phyloP scores from a whole-genome alignment of 345 rosid species.

The Nephelium lappaceum region DNA sequence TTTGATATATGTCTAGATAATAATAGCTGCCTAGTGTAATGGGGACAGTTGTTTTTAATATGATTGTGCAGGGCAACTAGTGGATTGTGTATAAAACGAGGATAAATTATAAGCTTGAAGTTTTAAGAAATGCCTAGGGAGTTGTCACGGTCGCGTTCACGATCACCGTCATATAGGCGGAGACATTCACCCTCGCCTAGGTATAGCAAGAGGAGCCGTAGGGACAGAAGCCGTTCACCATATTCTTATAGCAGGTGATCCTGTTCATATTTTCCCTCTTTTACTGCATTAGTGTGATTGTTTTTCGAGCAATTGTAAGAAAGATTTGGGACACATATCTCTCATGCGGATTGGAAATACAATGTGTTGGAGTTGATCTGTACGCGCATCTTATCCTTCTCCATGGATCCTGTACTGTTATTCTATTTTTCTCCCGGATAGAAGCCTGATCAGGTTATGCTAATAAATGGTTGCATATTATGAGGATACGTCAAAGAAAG shows the following conservation, averaged over 20 bases:
- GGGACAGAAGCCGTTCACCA: conserved; percentile 83
- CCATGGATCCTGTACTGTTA: conserved; percentile 6
- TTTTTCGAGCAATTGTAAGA: conserved; percentile 35
- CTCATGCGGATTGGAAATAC: conserved; percentile 33
- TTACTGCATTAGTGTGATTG: conserved; percentile 19
- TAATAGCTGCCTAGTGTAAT: background rate
- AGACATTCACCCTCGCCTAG: conserved; percentile 79
- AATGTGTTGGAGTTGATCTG: conserved; percentile 33
- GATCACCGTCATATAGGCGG: conserved; percentile 75
- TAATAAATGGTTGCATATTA: background rate
- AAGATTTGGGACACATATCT: conserved; percentile 38
- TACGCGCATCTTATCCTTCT: conserved; percentile 30
- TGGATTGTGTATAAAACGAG: background rate
- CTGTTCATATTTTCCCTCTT: conserved; percentile 42
- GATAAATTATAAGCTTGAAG: conserved; percentile 5
- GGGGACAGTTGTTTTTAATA: background rate
- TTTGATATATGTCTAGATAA: background rate
- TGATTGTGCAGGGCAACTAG: conserved; percentile 14
- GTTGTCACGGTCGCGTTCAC: conserved; percentile 70
- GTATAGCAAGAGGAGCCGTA: conserved; percentile 74
- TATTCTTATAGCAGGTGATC: conserved; percentile 92
- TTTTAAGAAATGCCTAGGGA: conserved; percentile 73
- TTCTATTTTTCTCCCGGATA: conserved; percentile 6
- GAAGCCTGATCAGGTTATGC: background rate
- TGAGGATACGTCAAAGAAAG: background rate